phyloP scores from a whole-genome alignment of 1,139 yeast genomes.

The Groenewaldozyma sp. region DNA sequence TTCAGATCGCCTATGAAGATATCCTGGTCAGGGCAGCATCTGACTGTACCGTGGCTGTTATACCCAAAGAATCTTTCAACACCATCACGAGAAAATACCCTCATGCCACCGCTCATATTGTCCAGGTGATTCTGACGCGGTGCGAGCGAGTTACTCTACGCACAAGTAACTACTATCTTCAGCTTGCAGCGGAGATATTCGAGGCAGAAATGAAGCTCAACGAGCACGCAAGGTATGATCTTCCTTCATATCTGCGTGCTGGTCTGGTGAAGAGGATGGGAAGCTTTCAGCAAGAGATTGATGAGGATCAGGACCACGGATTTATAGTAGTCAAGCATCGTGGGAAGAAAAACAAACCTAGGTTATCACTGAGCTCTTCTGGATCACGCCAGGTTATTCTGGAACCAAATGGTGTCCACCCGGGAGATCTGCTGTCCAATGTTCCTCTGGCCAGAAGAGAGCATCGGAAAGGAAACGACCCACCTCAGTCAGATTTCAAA shows the following conservation, averaged over 20 bases:
- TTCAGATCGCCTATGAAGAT: slow-evolving; percentile 31
- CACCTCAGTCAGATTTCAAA: slow-evolving; percentile 31
- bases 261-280: slow-evolving; percentile 43
- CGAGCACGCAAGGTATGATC: slow-evolving; percentile 35
- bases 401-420: slow-evolving; percentile 55
- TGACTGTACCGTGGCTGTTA: slow-evolving; percentile 81
- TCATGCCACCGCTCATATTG: slow-evolving; percentile 84
- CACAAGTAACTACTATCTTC: slow-evolving; percentile 79
- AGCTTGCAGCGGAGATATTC: slow-evolving; percentile 72
- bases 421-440: slow-evolving; percentile 78
- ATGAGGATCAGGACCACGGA: slow-evolving; percentile 1
- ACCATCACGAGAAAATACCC: slow-evolving; percentile 71
- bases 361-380: neutral
- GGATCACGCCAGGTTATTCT: slow-evolving; percentile 48
- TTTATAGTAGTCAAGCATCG: neutral
- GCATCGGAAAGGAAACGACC: slow-evolving; percentile 3
- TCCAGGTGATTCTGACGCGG: slow-evolving; percentile 82
- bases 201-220: slow-evolving; percentile 69
- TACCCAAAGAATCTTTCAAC: slow-evolving; percentile 76
- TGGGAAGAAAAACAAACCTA: neutral
- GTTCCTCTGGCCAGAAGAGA: slow-evolving; percentile 63
- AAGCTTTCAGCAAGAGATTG: slow-evolving; percentile 9
- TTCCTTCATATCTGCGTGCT: slow-evolving; percentile 58
- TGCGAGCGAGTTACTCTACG: slow-evolving; percentile 85
- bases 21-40: slow-evolving; percentile 53